Base-by-base conservation (phyloP, 2,329 filamentous ascomycete species). In the Cercospora sojina region DNA sequence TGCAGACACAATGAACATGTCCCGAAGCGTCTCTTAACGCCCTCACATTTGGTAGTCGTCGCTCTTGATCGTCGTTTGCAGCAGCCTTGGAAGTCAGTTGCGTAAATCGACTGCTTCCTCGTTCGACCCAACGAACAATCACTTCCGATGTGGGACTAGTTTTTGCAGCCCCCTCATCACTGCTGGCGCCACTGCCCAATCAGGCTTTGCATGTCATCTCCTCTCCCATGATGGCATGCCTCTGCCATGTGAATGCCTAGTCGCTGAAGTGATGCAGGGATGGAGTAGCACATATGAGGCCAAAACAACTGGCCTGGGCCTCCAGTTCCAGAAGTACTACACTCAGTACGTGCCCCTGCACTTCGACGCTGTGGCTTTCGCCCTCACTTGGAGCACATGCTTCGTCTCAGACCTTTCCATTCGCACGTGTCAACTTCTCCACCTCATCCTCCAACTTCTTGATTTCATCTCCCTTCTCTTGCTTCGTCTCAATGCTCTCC, bases 401-500 rank as follows among this genome's bases (percentile, higher is more conserved):
- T 13, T 47, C 43, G 9, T 27, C 23, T 18, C 29, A 29, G n/a
- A 27, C 43, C 57, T 59, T 65, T 18, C 13, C 57, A 25, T 65
- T 62, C 60, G 62, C 65, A 3, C 66, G 68, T 12, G 68, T 69
- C 69, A 74, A 67, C 9, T 49, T 60, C 66, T 69, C 66, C 27
- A 75, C 47, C 67, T 75, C 71, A 3, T 65, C 67, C 63, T 75
- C 67, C 60, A 75, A 49, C 18, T 13, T 31, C 41, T 66, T 62
- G 27, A 76, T 62, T 66, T 75, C 74, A 4, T 64, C 84, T 71
- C 85, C 79, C 71, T 85, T 86, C 53, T 87, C 82, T 20, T 81
- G 80, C 74, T 85, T 87, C 64, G 86, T 82, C 80, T 95, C 91
- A 62, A 91, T 84, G 35, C 86, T 85, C 78, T 93, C 91, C 59